Evolutionary conservation across 805 yeast genomes (phyloP).

Genomic region (Barnettozyma populi): DNA sequence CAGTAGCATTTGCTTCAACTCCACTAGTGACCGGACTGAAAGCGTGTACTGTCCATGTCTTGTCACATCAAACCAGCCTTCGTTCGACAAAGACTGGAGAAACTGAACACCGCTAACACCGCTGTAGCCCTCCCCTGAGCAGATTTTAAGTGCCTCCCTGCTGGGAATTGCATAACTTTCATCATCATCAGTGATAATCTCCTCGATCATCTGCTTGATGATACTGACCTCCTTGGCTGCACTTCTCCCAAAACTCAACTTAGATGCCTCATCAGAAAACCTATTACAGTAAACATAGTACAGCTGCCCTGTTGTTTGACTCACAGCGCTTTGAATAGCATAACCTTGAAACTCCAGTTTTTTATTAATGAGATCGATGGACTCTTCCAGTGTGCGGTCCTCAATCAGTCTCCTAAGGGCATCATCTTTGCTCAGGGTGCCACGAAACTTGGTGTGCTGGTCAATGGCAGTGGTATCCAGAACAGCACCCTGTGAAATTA

Average conservation of each 20-base stretch:
- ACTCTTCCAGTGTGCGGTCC: background rate
- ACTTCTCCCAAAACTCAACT: slow-evolving; percentile 28
- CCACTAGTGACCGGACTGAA: slow-evolving; percentile 40
- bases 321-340: slow-evolving; percentile 31
- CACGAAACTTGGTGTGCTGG: slow-evolving; percentile 6
- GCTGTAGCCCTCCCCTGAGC: slow-evolving; percentile 24
- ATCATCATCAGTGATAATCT: slow-evolving; percentile 24
- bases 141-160: slow-evolving; percentile 18
- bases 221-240: slow-evolving; percentile 36
- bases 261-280: slow-evolving; percentile 30
- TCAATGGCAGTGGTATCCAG: slow-evolving; percentile 7
- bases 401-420: slow-evolving; percentile 4
- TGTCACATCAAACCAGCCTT: slow-evolving; percentile 48
- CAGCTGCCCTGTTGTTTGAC: slow-evolving; percentile 31
- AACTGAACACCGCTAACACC: slow-evolving; percentile 37
- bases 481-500: slow-evolving; percentile 26
- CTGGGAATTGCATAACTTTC: slow-evolving; percentile 32
- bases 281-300: slow-evolving; percentile 34
- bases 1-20: slow-evolving; percentile 39
- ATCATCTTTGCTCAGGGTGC: background rate
- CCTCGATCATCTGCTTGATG: slow-evolving; percentile 37
- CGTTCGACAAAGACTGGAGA: slow-evolving; percentile 36
- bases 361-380: slow-evolving; percentile 24
- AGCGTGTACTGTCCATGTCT: slow-evolving; percentile 30
- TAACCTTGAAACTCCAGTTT: slow-evolving; percentile 30